Evolutionary conservation across 768 basidiomycete genomes (phyloP).

Genomic region (Calocybe indica): DNA sequence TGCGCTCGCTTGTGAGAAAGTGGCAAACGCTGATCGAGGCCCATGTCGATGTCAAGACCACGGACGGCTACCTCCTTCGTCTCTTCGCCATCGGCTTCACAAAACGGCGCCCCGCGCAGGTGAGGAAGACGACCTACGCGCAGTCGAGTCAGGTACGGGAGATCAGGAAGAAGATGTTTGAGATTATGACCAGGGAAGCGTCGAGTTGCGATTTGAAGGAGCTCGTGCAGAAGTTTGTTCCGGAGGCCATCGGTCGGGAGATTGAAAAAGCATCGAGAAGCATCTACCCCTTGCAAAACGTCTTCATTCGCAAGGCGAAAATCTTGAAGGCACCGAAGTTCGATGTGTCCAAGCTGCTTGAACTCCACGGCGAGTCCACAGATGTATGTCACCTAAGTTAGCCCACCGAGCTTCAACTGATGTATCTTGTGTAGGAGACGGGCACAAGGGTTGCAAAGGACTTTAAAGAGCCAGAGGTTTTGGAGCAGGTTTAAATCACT

Average conservation of each 20-base stretch:
- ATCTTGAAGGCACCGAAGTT: conserved; percentile 98
- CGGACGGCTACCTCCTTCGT: conserved; percentile 98
- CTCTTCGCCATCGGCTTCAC: conserved; percentile 99
- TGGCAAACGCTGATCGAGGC: conserved; percentile 99
- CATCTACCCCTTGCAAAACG: conserved; percentile 99
- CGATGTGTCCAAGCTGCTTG: conserved; percentile 91
- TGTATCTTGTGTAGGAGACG: conserved; percentile 60
- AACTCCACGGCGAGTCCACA: conserved; percentile 92
- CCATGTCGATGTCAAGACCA: conserved; percentile 97
- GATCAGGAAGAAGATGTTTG: conserved; percentile 99
- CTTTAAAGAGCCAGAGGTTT: conserved; percentile 96
- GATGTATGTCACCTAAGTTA: conserved; percentile 55
- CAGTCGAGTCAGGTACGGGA: conserved; percentile 92
- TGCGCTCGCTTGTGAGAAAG: conserved; percentile 98
- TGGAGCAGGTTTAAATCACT: conserved; percentile 77
- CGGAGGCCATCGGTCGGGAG: conserved; percentile 98
- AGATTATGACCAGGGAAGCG: conserved; percentile 96
- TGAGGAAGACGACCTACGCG: conserved; percentile 98
- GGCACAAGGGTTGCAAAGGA: conserved; percentile 92
- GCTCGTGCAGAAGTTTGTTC: conserved; percentile 97
- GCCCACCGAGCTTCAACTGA: conserved; percentile 5
- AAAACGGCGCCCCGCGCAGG: conserved; percentile 92
- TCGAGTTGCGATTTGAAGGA: conserved; percentile 96
- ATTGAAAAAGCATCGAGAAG: conserved; percentile 96
- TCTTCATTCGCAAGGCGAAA: conserved; percentile 98